Conservation (phyloP, 2,329 filamentous ascomycete species). For the Neonectria magnoliae region DNA sequence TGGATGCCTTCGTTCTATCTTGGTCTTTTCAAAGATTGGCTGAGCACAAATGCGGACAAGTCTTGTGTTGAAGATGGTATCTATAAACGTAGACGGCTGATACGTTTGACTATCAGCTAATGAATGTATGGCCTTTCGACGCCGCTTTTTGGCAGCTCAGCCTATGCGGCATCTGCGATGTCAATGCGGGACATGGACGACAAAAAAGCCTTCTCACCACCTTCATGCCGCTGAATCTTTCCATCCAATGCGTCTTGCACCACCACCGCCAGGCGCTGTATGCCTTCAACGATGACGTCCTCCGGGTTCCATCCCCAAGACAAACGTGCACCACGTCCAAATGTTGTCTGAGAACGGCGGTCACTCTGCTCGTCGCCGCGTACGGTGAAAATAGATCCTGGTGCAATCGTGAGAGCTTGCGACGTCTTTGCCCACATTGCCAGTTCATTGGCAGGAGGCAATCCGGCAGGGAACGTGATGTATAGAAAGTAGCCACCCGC, state of each 20-base stretch:
- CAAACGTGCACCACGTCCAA: constrained; percentile 4
- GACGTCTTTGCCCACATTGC: not conserved
- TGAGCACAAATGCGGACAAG: not conserved
- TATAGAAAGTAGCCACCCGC: constrained; percentile 11
- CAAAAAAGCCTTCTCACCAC: not conserved
- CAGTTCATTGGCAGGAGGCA: not conserved
- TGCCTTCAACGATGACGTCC: constrained; percentile 2
- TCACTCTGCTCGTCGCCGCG: not conserved
- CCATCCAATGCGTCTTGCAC: not conserved
- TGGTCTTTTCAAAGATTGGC: not conserved
- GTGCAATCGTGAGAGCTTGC: constrained; percentile 1
- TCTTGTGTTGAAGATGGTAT: not conserved
- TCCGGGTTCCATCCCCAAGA: constrained; percentile 17
- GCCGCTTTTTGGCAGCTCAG: not conserved
- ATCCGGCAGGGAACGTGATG: not conserved
- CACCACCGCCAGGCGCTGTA: constrained; percentile 2
- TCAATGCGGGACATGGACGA: not conserved
- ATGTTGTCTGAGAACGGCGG: not conserved
- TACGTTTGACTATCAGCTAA: not conserved
- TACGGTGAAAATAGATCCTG: constrained; percentile 10
- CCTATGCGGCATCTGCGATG: not conserved
- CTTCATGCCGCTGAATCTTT: not conserved
- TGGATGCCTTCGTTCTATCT: not conserved
- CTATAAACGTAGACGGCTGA: not conserved
- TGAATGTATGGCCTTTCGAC: not conserved